Evolutionary conservation across 2,329 filamentous ascomycete genomes (phyloP).

Genomic region (Reticulascus tulasneorum): DNA sequence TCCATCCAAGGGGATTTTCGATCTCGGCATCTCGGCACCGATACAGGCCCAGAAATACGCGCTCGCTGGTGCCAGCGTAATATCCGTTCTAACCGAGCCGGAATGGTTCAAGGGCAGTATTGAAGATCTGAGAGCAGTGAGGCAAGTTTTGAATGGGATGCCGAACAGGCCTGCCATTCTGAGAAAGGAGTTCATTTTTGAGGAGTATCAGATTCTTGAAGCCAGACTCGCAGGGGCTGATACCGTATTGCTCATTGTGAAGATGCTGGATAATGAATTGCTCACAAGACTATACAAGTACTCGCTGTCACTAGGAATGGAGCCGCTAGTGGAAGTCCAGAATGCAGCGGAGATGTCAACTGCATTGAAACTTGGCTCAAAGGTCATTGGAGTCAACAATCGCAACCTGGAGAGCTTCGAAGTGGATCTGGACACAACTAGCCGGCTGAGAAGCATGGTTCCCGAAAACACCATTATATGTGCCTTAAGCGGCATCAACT

Average conservation of each 20-base stretch:
- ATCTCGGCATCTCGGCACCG: slow-evolving; percentile 80
- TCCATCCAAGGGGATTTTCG: slow-evolving; percentile 93
- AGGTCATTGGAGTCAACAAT: slow-evolving; percentile 97
- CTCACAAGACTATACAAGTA: slow-evolving; percentile 81
- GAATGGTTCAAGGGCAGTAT: slow-evolving; percentile 99
- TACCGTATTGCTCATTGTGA: slow-evolving; percentile 92
- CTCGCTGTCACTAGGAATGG: slow-evolving; percentile 88
- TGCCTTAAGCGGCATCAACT: slow-evolving; percentile 90
- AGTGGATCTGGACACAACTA: slow-evolving; percentile 90
- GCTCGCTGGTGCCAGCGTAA: slow-evolving; percentile 89
- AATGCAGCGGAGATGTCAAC: slow-evolving; percentile 88
- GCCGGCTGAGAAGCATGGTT: slow-evolving; percentile 81
- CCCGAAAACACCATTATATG: slow-evolving; percentile 83
- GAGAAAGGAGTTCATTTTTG: slow-evolving; percentile 95
- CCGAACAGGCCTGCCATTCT: slow-evolving; percentile 87
- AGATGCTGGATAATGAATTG: slow-evolving; percentile 81
- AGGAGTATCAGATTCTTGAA: slow-evolving; percentile 97
- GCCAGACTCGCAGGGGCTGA: slow-evolving; percentile 90
- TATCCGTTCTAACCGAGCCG: slow-evolving; percentile 96
- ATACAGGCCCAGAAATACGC: slow-evolving; percentile 90
- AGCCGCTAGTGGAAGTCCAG: slow-evolving; percentile 95
- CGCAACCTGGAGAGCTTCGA: slow-evolving; percentile 95
- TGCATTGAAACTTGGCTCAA: slow-evolving; percentile 79
- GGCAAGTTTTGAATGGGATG: slow-evolving; percentile 86
- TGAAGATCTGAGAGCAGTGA: slow-evolving; percentile 82